Base-by-base conservation (phyloP, 768 basidiomycete species). In the Termitomyces sp. region DNA sequence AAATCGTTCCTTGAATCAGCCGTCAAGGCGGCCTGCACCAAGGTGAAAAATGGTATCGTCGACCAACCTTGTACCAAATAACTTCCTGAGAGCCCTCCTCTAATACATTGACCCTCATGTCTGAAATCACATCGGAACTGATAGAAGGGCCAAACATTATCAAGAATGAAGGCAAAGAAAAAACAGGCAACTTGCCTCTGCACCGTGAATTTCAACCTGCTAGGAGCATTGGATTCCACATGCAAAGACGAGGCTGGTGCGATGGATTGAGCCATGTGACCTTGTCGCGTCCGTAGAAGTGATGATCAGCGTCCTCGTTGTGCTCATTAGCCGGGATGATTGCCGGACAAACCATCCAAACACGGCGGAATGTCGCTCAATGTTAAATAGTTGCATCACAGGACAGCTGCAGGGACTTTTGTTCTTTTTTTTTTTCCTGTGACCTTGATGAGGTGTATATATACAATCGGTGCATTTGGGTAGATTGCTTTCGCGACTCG, bases 41-140 rank as follows among this genome's bases (percentile, higher is more conserved):
- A 22, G 44, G 44, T 22, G 49, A 31, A n/a, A 43, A 46, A 55
- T 18, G 31, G 31, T 22, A 18, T 44, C 13, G 51, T 46, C 27
- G 2, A 60, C 76, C 50, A 65, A 86, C 88, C 78, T 90, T 90
- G 69, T 84, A 90, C 88, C 88, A 91, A 20, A 85, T 69, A 3
- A 90, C 77, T 42, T 76, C 76, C 4, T 79, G 77, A 3, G 82
- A 78, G 32, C 73, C 75, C 66, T 88, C 87, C 59, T 81, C 77
- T 3, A 70, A 73, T 0, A 91, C 77, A 59, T 88, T 85, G 6
- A 91, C 72, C 53, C 84, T 78, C 78, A 88, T 78, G 58, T 89
- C 85, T 44, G 76, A 75, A 37, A 91, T 74, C 42, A 90, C 88
- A 71, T 90, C 89, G 51, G 89, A 85, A 64, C 89, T 91, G 36